phyloP scores from a whole-genome alignment of 2,329 filamentous ascomycete genomes.

The Colletotrichum orbiculare region DNA sequence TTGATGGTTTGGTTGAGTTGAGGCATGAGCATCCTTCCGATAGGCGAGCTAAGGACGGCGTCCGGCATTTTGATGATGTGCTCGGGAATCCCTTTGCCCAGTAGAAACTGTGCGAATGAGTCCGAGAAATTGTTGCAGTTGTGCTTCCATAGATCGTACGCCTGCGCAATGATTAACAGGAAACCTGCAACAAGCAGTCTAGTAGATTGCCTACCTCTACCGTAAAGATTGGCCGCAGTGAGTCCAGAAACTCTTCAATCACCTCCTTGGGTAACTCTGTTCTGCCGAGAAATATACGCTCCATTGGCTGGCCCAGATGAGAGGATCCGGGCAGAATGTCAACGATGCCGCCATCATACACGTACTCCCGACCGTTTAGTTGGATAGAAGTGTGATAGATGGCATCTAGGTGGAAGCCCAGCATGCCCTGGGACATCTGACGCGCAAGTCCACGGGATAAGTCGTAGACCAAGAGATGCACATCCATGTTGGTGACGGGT shows the following conservation, averaged over 20 bases:
- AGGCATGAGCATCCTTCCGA: slow-evolving; percentile 88
- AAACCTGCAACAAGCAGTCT: neutral
- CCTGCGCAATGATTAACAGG: slow-evolving; percentile 56
- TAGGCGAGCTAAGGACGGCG: slow-evolving; percentile 85
- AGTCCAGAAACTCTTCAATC: slow-evolving; percentile 88
- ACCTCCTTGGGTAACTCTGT: slow-evolving; percentile 85
- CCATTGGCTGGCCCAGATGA: slow-evolving; percentile 86
- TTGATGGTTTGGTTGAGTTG: slow-evolving; percentile 68
- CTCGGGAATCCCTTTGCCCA: slow-evolving; percentile 88
- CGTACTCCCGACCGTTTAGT: slow-evolving; percentile 85
- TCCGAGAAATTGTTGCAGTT: slow-evolving; percentile 99
- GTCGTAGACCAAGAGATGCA: slow-evolving; percentile 83
- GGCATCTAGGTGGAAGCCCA: slow-evolving; percentile 80
- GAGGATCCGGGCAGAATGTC: slow-evolving; percentile 83
- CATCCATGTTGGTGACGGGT: slow-evolving; percentile 67
- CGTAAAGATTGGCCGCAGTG: slow-evolving; percentile 84
- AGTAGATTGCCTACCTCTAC: slow-evolving; percentile 65
- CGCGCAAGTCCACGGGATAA: slow-evolving; percentile 72
- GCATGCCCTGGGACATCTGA: slow-evolving; percentile 63
- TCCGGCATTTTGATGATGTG: slow-evolving; percentile 88
- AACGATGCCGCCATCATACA: slow-evolving; percentile 90
- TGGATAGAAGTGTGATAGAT: slow-evolving; percentile 96
- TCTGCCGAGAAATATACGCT: slow-evolving; percentile 77
- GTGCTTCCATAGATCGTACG: slow-evolving; percentile 89
- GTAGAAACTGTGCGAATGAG: slow-evolving; percentile 87